phyloP scores from a whole-genome alignment of 305 asterid species.

The Withania somnifera region DNA sequence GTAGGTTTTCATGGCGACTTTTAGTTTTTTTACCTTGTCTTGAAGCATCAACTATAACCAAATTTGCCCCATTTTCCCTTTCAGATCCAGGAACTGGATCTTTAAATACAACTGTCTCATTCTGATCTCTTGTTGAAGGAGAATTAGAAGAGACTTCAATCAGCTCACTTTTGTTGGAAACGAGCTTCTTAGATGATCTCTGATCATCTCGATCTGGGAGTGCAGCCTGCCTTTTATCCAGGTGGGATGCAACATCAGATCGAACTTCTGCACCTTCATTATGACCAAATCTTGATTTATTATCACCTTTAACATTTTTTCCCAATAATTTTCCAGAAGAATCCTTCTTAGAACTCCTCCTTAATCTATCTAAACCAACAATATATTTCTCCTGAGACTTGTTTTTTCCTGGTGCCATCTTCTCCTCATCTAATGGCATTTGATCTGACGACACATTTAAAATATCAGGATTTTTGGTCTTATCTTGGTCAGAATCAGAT shows the following conservation, averaged over 20 bases:
- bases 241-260: conserved; percentile 19
- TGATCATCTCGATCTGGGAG: conserved; percentile 33
- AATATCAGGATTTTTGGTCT: neutral
- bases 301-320: conserved; percentile 36
- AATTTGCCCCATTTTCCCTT: conserved; percentile 34
- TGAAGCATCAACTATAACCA: neutral
- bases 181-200: conserved; percentile 36
- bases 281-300: conserved; percentile 28
- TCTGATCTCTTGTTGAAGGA: conserved; percentile 49
- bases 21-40: conserved; percentile 25
- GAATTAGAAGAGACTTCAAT: conserved; percentile 52
- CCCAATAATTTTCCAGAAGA: conserved; percentile 33
- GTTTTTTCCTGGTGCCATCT: conserved; percentile 17
- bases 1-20: conserved; percentile 20
- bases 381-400: conserved; percentile 10
- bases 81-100: conserved; percentile 39
- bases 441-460: conserved; percentile 1
- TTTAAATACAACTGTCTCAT: conserved; percentile 27
- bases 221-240: conserved; percentile 36
- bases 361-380: conserved; percentile 28
- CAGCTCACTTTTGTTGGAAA: conserved; percentile 21
- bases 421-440: conserved; percentile 6
- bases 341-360: conserved; percentile 49
- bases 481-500: conserved; percentile 11
- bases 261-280: conserved; percentile 28